A percentile compares a stretch with the other conserved stretches of the same genome.
phyloP scores from a whole-genome alignment of 2,329 filamentous ascomycete genomes.

The Nemania abortiva region DNA sequence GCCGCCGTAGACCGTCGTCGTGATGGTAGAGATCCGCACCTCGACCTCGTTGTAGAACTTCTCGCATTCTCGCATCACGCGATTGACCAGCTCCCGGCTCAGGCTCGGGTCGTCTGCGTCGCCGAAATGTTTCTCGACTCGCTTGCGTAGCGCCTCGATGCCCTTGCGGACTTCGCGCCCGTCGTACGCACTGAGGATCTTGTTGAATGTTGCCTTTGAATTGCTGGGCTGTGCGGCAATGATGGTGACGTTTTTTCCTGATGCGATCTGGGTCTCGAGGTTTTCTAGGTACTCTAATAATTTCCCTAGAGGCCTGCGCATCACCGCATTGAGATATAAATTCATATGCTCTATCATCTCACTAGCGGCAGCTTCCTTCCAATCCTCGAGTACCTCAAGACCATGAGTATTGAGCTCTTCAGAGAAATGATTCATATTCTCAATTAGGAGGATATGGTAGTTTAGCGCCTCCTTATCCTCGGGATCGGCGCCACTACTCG shows the following conservation, averaged over 20 bases:
- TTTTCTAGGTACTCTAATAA: slow-evolving; percentile 92
- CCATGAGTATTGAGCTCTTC: slow-evolving; percentile 86
- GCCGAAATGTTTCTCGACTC: slow-evolving; percentile 97
- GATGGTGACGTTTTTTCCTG: slow-evolving; percentile 68
- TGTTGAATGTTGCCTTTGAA: slow-evolving; percentile 85
- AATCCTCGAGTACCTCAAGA: slow-evolving; percentile 82
- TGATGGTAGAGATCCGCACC: slow-evolving; percentile 69
- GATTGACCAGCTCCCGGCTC: slow-evolving; percentile 68
- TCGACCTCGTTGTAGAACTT: slow-evolving; percentile 72
- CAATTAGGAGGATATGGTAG: slow-evolving; percentile 95
- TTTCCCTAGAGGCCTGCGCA: slow-evolving; percentile 89
- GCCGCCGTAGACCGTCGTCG: slow-evolving; percentile 72
- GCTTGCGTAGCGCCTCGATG: slow-evolving; percentile 88
- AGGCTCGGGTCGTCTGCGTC: slow-evolving; percentile 82
- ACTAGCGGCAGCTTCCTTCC: slow-evolving; percentile 80
- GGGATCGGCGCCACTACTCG: slow-evolving; percentile 62
- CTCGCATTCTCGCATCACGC: slow-evolving; percentile 72
- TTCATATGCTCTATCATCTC: slow-evolving; percentile 90
- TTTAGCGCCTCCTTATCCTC: slow-evolving; percentile 98
- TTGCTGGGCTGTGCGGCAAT: slow-evolving; percentile 87
- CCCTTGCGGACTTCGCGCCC: slow-evolving; percentile 87
- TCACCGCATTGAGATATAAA: slow-evolving; percentile 87
- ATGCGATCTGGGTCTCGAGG: slow-evolving; percentile 77
- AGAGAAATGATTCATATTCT: slow-evolving; percentile 98
- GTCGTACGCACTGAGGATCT: slow-evolving; percentile 84